A percentile compares a stretch with the other conserved stretches of the same genome.
Evolutionary conservation across 495 filamentous ascomycete genomes (phyloP).

Genomic region (Penicillium manginii): DNA sequence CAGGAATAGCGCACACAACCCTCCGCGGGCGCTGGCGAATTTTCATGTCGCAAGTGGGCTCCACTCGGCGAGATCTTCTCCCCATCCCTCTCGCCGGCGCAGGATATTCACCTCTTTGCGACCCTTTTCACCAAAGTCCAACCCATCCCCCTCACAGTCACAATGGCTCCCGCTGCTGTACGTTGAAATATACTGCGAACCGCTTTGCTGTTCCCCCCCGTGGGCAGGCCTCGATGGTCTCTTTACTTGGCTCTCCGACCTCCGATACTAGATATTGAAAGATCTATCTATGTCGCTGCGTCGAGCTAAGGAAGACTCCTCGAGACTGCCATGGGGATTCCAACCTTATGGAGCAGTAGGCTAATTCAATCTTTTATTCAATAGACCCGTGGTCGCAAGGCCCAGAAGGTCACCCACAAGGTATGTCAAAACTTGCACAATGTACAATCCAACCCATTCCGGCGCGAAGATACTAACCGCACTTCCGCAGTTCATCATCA

Average conservation of each 20-base stretch:
- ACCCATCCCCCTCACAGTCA: slow-evolving; percentile 36
- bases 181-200: slow-evolving; percentile 62
- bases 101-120: slow-evolving; percentile 67
- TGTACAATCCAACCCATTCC: background rate
- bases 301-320: slow-evolving; percentile 7
- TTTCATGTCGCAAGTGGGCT: slow-evolving; percentile 27
- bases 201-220: slow-evolving; percentile 84
- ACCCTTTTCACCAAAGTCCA: slow-evolving; percentile 37
- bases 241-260: slow-evolving; percentile 12
- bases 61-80: slow-evolving; percentile 36
- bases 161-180: slow-evolving; percentile 69
- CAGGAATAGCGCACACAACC: slow-evolving; percentile 34
- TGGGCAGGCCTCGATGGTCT: slow-evolving; percentile 11
- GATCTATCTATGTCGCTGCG: slow-evolving; percentile 20
- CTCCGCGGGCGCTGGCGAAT: slow-evolving; percentile 16
- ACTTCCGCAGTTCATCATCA: slow-evolving; percentile 85
- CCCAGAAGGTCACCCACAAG: slow-evolving; percentile 73
- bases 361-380: slow-evolving; percentile 58
- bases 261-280: slow-evolving; percentile 28
- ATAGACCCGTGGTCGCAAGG: slow-evolving; percentile 61
- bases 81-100: slow-evolving; percentile 47
- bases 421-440: slow-evolving; percentile 37
- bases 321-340: slow-evolving; percentile 29
- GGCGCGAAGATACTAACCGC: slow-evolving; percentile 11
- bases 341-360: slow-evolving; percentile 86